A percentile compares a stretch with the other conserved stretches of the same genome.
Conservation (phyloP, 352 stramenopile species). For the Globisporangium viniferum region DNA sequence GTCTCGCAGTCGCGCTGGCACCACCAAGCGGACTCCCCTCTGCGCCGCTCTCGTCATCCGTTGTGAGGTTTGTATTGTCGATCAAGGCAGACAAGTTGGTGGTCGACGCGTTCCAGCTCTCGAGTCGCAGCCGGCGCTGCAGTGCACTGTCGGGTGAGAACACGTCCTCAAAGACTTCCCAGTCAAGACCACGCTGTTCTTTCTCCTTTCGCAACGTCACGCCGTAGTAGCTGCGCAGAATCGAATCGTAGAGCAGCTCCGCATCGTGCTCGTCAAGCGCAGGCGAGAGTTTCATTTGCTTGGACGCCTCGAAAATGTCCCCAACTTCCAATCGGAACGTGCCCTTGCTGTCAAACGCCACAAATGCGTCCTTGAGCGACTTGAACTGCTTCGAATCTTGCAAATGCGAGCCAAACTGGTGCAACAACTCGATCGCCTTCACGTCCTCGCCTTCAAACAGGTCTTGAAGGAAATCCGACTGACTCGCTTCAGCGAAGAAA, state of each 20-base stretch:
- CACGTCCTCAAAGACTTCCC: constrained; percentile 76
- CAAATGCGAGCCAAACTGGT: constrained; percentile 57
- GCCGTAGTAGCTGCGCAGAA: constrained; percentile 65
- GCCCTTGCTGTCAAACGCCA: constrained; percentile 41
- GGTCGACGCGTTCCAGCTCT: constrained; percentile 55
- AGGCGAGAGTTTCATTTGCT: constrained; percentile 48
- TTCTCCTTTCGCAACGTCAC: constrained; percentile 38
- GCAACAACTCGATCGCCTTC: constrained; percentile 63
- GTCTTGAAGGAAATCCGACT: constrained; percentile 64
- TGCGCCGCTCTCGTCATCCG: constrained; percentile 31
- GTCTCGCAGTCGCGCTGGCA: constrained; percentile 19
- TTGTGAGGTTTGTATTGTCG: constrained; percentile 14
- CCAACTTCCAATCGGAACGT: constrained; percentile 37
- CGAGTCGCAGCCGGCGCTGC: constrained; percentile 57
- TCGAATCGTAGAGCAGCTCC: constrained; percentile 54
- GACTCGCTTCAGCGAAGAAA: constrained; percentile 83
- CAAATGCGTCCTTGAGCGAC: constrained; percentile 56
- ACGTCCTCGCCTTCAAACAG: constrained; percentile 78
- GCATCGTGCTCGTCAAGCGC: constrained; percentile 45
- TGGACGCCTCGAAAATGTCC: constrained; percentile 52
- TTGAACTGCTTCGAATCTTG: constrained; percentile 37
- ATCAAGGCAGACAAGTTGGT: constrained; percentile 33
- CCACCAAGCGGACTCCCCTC: constrained; percentile 18
- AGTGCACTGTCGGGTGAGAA: constrained; percentile 69
- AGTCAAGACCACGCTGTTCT: constrained; percentile 48